Evolutionary conservation across 1,139 yeast genomes (phyloP), one percentile per base, ranked within the genome.

Genomic region (Yamadazyma pseudoaaseri): DNA sequence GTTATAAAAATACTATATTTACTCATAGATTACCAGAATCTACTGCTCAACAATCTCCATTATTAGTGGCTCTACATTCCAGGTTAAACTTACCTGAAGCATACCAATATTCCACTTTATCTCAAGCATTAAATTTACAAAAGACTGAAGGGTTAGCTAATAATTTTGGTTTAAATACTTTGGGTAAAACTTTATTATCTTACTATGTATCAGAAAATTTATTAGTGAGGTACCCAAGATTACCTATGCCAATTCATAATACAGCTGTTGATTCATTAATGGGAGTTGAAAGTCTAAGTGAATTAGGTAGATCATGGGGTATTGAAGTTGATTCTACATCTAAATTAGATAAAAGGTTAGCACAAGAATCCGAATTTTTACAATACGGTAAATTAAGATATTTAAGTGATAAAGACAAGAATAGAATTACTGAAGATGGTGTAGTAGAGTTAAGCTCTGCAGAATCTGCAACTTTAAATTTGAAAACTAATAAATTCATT

Each of bases 251-350:
- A 9, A 81, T 90, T 17, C 76, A 87, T 42, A 79, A 81, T 48
- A 75, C 79, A 18, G 89, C 94, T 1, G 78, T 85, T 5, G 81
- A 83, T 46, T 71, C 94, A 5, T 84, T 78, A 53, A 71, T 82
- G 58, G 86, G 92, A 2, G 73, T 76, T 26, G 71, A 69, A 12
- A 71, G 89, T 0, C 66, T 92, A 41, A 65, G 76, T 27, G 73
- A 72, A 31, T 64, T 89, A 26, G 96, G 90, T 20, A 71, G 67
- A 49, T 52, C 65, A 20, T 92, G 97, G 97, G 98, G 98, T 60
- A 81, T 92, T 35, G 92, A 86, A 59, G 70, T 73, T 21, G 97
- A 89, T 55, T 61, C 66, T 15, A 62, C 79, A 9, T 65, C 86
- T 16, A 72, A 81, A 30, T 63, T 87, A 45, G 81, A 83, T 37